Evolutionary conservation across 805 yeast genomes (phyloP), one percentile per base, ranked within the genome.

Genomic region (Danielozyma ontarioensis): DNA sequence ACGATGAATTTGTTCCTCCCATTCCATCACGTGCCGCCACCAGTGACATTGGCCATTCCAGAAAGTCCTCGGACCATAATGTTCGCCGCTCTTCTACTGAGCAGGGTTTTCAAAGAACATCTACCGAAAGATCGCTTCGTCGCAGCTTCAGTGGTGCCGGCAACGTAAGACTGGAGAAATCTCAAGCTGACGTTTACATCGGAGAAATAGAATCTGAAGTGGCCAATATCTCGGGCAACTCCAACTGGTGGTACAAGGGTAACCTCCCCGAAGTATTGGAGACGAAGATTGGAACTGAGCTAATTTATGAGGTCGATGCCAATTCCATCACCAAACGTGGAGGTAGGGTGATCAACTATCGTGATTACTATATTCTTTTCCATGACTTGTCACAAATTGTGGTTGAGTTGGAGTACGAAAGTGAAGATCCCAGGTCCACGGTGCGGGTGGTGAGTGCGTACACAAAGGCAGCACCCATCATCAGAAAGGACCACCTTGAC

Each of bases 291-390:
- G 72, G 73, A 2, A 64, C 55, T 27, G 83, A 79, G 14, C 51
- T 79, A 19, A 62, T 74, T 13, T 77, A 57, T 52, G 95, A 87
- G 53, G 71, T 78, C 15, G 95, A 87, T 36, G 74, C 76, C 17
- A 62, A 70, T 37, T 49, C 51, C 11, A 59, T 80, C 5, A 44
- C 44, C 11, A 83, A 82, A 48, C 73, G 95, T 44, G 75, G 76
- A 10, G 74, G 75, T 16, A 61, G 76, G 27, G 42, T 40, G 2
- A 58, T 71, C 5, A 58, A 67, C 4, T 64, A 73, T 41, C 68
- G 82, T 34, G 88, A 82, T 42, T 78, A 83, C 42, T 86, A 85
- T 50, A 66, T 87, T 11, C 57, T 88, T 26, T 80, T 78, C 55
- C 77, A 74, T 39, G 94, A 85, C 51, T 77, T 81, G 44, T 74